Evolutionary conservation across 257 asterid species (phyloP), one percentile per base, ranked within the genome.

Genomic region (Penstemon newberryi): DNA sequence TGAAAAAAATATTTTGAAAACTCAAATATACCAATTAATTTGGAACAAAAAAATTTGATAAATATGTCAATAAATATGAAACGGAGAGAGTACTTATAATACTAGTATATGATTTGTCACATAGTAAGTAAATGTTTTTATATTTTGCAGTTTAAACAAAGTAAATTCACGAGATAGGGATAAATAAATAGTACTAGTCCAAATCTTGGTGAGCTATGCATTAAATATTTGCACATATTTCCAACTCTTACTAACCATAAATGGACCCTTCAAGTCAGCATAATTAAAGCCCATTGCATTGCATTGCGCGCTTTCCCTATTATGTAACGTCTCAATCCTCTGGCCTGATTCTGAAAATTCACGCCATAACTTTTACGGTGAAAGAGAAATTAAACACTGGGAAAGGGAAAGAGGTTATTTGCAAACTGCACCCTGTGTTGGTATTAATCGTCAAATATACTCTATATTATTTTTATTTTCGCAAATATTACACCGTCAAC

Each of bases 151-250:
- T 25, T 25, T 25, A 11, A 51, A 4, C 0, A 79, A 75, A 69
- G 63, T 79, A 12, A 61, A 50, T 56, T 64, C 70, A 36, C 13
- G 25, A n/a, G 42, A 63, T 49, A 38, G 58, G 56, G 46, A 66
- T 13, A 51, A 49, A 10, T 36, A 41, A 42, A 60, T 38, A 33
- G 52, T 45, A 57, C 15, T 13, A 70, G 25, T 11, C 54, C 47
- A 72, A 72, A 75, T 72, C 78, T 51, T 66, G 69, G 25, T 39
- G 57, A 41, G 50, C 74, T 11, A 12, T 10, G 52, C 73, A 68
- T 54, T 75, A 33, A 72, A 63, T 79, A 72, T 49, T 72, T 47
- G 33, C 33, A 25, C 33, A 25, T 25, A 25, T 25, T 25, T 39
- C 57, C 41, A 66, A 75, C 61, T 68, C 64, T 47, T 15, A 15